Evolutionary conservation across 129 eudicot species (phyloP).

Genomic region (Solidago caesia): DNA sequence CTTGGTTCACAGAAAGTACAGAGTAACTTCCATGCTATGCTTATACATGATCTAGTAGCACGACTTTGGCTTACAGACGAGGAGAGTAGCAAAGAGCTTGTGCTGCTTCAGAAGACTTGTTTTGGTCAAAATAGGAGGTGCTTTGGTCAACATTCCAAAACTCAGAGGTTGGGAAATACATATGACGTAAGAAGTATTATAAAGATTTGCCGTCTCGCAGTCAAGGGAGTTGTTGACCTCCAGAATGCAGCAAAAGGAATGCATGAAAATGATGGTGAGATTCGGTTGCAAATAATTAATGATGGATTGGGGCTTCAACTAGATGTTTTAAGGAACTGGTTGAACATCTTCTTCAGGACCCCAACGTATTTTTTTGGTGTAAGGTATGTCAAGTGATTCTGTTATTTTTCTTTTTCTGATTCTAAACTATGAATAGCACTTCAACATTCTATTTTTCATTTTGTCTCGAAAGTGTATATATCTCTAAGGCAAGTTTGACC

Average conservation of each 20-base stretch:
- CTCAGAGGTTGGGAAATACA: conserved; percentile 28
- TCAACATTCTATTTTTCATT: not conserved
- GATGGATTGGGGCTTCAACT: conserved; percentile 41
- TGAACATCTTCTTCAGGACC: conserved; percentile 50
- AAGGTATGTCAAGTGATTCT: conserved; percentile 43
- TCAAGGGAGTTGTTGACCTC: conserved; percentile 42
- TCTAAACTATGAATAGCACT: conserved; percentile 3
- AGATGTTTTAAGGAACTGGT: conserved; percentile 44
- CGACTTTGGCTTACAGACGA: conserved; percentile 52
- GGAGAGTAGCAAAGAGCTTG: conserved; percentile 50
- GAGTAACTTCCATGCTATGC: conserved; percentile 33
- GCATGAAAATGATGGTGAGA: conserved; percentile 25
- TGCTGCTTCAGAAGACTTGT: conserved; percentile 41
- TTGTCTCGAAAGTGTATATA: not conserved
- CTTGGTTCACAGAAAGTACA: conserved; percentile 13
- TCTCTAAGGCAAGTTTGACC: not conserved
- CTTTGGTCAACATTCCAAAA: conserved; percentile 24
- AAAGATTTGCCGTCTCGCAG: conserved; percentile 44
- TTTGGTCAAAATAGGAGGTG: conserved; percentile 33
- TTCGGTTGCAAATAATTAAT: conserved; percentile 19
- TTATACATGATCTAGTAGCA: conserved; percentile 51
- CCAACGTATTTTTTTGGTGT: conserved; percentile 61
- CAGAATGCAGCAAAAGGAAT: conserved; percentile 38
- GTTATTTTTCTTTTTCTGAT: conserved; percentile 12
- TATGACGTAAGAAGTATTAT: conserved; percentile 40